Percentiles rank a stretch among this genome's conserved stretches.
These are phyloP conservation scores for Alternaria brassicae DNA, from an alignment of 2,329 filamentous ascomycete species.

Conservation along the genomic window DNA sequence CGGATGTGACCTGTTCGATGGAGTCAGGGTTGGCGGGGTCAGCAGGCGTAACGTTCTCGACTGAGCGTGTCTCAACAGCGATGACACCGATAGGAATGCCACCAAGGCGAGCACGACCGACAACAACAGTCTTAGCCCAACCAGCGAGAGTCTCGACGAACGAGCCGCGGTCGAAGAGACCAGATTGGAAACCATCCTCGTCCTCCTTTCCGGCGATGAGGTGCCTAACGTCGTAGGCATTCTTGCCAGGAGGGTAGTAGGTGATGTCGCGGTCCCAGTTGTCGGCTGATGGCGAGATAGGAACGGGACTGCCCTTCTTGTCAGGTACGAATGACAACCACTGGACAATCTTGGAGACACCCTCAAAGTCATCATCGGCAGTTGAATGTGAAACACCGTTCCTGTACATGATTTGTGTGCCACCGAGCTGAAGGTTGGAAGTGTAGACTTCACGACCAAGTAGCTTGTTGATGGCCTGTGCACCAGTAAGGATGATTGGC, in stretches of 20 bases:
- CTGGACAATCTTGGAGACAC: constrained; percentile 95
- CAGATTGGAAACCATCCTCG: constrained; percentile 83
- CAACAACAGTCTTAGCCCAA: constrained; percentile 96
- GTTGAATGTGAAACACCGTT: constrained; percentile 99
- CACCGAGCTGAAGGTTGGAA: constrained; percentile 97
- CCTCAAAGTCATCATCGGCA: constrained; percentile 95
- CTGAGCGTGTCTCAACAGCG: constrained; percentile 90
- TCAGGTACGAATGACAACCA: constrained; percentile 98
- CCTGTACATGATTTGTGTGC: constrained; percentile 99
- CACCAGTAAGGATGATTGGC: constrained; percentile 97
- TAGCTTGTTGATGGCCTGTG: constrained; percentile 96
- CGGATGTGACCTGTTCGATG: constrained; percentile 91
- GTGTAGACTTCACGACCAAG: constrained; percentile 98
- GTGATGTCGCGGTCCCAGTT: constrained; percentile 91
- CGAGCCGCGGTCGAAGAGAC: constrained; percentile 95
- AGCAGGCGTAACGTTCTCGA: constrained; percentile 95
- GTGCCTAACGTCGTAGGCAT: constrained; percentile 91
- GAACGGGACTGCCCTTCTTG: constrained; percentile 89
- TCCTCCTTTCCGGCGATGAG: constrained; percentile 89
- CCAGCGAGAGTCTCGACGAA: constrained; percentile 97
- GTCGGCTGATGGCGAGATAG: constrained; percentile 86
- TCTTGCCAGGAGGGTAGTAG: constrained; percentile 80
- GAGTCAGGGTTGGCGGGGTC: constrained; percentile 98
- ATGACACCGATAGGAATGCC: constrained; percentile 99
- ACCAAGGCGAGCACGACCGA: constrained; percentile 93